Base-by-base conservation (phyloP, 768 basidiomycete genomes). In the Agaricus blazei region DNA sequence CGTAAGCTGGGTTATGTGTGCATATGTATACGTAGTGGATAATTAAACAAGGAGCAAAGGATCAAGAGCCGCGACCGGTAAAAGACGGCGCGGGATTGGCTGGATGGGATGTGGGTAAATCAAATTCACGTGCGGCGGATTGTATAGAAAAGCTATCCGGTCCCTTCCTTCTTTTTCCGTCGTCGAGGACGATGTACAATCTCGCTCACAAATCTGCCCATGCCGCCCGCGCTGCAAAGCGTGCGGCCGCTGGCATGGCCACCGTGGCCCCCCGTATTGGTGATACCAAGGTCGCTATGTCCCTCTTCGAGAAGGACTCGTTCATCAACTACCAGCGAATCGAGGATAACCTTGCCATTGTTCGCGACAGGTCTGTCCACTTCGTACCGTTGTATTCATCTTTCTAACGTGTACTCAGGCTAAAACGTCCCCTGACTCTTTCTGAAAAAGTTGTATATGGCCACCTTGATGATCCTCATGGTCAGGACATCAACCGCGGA, bases 401-500 rank as follows among this genome's bases (percentile, higher is more conserved):
- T 51, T 50, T 36, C 58, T 65, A 49, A 52, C 38, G 27, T 57
- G 28, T 42, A 56, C 29, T 41, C 9, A 96, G 94, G 69, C 77
- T 97, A 63, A 82, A 87, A 64, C 90, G 93, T 36, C 94, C 94
- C 42, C 74, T 97, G 71, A 97, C 95, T 14, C 73, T 96, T 63
- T 94, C 95, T 57, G 95, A 98, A 74, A 97, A 98, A 83, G 88
- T 97, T 66, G 78, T 98, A 40, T 99, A 99, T 71, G 97, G 97
- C 55, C 97, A 99, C 77, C 81, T 98, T 63, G 96, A 98, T 72
- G 90, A 98, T 73, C 85, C 96, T 52, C 85, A 87, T 62, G 82
- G 85, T 65, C 92, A 94, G 70, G 91, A 95, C 65, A 90, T 99
- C 67, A 82, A 82, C 57, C 89, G 96, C 49, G 97, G 97, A 54